phyloP scores from a whole-genome alignment of 345 rosid species.

The Populus euphratica region DNA sequence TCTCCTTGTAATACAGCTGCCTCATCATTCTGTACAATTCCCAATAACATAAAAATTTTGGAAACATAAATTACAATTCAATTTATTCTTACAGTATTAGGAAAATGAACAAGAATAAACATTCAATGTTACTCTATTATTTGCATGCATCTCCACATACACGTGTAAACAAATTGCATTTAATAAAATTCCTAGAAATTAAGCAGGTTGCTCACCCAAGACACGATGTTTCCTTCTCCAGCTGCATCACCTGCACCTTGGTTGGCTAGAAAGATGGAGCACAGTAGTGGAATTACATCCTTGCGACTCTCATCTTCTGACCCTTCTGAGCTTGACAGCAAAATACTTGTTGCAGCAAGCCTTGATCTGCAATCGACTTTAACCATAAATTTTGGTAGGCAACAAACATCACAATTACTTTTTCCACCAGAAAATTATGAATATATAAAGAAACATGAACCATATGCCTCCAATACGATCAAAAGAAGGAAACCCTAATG shows the following conservation, averaged over 20 bases:
- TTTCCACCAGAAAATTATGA: not conserved
- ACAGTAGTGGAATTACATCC: constrained; percentile 70
- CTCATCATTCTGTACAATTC: constrained; percentile 54
- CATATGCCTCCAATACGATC: not conserved
- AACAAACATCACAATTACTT: not conserved
- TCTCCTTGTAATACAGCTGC: constrained; percentile 79
- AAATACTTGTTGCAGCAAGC: constrained; percentile 70
- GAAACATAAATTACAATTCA: not conserved
- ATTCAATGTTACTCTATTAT: not conserved
- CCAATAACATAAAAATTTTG: not conserved
- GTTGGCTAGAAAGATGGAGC: constrained; percentile 81
- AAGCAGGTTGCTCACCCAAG: constrained; percentile 53
- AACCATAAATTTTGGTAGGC: not conserved
- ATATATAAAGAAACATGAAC: not conserved
- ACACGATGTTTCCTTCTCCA: constrained; percentile 48
- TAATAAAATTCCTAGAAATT: not conserved
- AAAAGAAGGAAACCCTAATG: not conserved
- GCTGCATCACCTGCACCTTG: constrained; percentile 59
- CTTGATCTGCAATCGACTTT: constrained; percentile 49
- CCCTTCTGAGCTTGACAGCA: constrained; percentile 48
- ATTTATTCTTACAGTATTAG: not conserved
- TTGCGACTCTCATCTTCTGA: constrained; percentile 38
- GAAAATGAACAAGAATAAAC: not conserved
- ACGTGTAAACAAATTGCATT: not conserved
- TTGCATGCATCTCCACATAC: not conserved